Conservation (phyloP, 2,329 filamentous ascomycete genomes). For the Thielaviopsis punctulata region DNA sequence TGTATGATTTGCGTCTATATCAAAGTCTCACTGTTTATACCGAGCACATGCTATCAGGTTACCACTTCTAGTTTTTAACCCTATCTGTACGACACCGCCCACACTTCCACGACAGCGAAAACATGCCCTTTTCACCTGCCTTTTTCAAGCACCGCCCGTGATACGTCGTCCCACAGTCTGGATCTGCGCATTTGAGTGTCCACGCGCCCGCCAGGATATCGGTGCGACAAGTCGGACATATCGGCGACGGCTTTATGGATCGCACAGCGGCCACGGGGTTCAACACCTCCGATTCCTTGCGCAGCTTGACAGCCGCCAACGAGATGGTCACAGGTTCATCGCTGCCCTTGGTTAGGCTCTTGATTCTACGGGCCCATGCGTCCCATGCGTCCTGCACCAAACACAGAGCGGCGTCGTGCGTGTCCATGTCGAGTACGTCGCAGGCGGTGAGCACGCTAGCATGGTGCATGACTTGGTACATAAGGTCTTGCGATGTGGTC, state of each 20-base stretch:
- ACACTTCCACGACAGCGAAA: slow-evolving; percentile 9
- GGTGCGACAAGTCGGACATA: not conserved
- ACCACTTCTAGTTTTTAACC: not conserved
- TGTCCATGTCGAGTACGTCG: slow-evolving; percentile 27
- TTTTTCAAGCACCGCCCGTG: slow-evolving; percentile 7
- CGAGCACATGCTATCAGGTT: not conserved
- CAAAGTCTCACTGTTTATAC: not conserved
- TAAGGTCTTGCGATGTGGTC: slow-evolving; percentile 27
- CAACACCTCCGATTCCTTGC: not conserved
- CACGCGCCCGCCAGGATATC: slow-evolving; percentile 4
- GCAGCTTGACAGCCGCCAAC: not conserved
- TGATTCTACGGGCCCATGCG: not conserved
- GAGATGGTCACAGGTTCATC: not conserved
- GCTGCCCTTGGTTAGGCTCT: not conserved
- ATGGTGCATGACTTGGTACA: slow-evolving; percentile 39
- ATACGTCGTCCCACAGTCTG: not conserved
- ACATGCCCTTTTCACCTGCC: slow-evolving; percentile 5
- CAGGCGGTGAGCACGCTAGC: slow-evolving; percentile 32
- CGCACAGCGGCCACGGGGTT: not conserved
- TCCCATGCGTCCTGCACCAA: slow-evolving; percentile 25
- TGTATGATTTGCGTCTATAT: not conserved
- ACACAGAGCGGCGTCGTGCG: slow-evolving; percentile 25
- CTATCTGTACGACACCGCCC: slow-evolving; percentile 2
- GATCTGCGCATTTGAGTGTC: slow-evolving; percentile 1
- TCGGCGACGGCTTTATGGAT: not conserved